Conservation (phyloP, 192 early-diverging fungal genomes). For the Coemansia sp. region DNA sequence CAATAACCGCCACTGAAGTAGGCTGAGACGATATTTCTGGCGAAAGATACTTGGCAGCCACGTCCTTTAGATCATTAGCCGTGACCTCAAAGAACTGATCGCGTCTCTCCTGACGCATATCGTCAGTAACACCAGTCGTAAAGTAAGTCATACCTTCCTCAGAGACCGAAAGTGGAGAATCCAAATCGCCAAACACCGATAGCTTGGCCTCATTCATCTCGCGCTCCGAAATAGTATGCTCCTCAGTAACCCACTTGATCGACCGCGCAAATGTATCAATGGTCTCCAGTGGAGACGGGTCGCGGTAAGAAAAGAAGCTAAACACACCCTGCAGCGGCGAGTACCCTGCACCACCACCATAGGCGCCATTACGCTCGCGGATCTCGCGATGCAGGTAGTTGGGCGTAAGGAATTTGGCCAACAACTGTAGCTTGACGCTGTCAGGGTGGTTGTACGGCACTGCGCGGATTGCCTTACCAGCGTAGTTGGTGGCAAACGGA, state of each 20-base stretch:
- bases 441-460: slow-evolving; percentile 88
- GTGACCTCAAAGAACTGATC: slow-evolving; percentile 74
- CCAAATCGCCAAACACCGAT: slow-evolving; percentile 83
- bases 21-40: not conserved
- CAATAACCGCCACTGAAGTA: slow-evolving; percentile 49
- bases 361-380: slow-evolving; percentile 96
- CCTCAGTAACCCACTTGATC: slow-evolving; percentile 66
- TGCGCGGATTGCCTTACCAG: slow-evolving; percentile 69
- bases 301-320: slow-evolving; percentile 92
- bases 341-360: slow-evolving; percentile 87
- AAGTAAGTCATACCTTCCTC: slow-evolving; percentile 88
- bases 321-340: slow-evolving; percentile 76
- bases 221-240: slow-evolving; percentile 49
- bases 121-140: slow-evolving; percentile 75
- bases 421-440: slow-evolving; percentile 73
- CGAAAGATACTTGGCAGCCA: slow-evolving; percentile 68
- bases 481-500: slow-evolving; percentile 88
- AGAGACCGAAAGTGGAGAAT: slow-evolving; percentile 80
- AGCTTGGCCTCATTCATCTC: slow-evolving; percentile 93
- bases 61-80: slow-evolving; percentile 69
- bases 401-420: slow-evolving; percentile 83
- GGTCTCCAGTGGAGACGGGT: slow-evolving; percentile 78
- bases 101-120: slow-evolving; percentile 84
- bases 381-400: slow-evolving; percentile 95
- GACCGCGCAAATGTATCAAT: slow-evolving; percentile 68